Percentiles rank a stretch among this genome's conserved stretches.
Conservation (phyloP, 305 asterid species). For the Fraxinus latifolia region DNA sequence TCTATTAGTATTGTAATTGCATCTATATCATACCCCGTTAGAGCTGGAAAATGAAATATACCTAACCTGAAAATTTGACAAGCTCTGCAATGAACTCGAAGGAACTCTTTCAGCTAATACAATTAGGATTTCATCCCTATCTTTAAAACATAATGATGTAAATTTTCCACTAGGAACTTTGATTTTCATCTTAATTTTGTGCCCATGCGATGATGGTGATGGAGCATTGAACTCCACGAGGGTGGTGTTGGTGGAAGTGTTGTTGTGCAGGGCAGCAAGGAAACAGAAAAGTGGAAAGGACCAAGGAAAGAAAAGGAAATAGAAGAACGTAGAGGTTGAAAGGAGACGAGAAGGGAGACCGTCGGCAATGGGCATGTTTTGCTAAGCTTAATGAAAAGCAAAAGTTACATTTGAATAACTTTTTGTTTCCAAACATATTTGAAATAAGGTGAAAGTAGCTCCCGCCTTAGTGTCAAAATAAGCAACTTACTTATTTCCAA, state of each 20-base stretch:
- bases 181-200: not conserved
- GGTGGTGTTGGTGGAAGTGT: not conserved
- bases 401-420: not conserved
- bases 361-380: not conserved
- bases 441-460: not conserved
- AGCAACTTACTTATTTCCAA: not conserved
- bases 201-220: not conserved
- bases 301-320: not conserved
- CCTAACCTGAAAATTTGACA: not conserved
- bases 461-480: not conserved
- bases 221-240: not conserved
- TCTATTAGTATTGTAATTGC: not conserved
- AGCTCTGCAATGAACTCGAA: not conserved
- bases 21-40: not conserved
- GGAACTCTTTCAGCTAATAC: not conserved
- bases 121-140: not conserved
- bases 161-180: not conserved
- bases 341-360: not conserved
- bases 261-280: not conserved
- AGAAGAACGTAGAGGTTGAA: not conserved
- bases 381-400: not conserved
- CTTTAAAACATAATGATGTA: not conserved
- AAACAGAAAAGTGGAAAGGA: not conserved
- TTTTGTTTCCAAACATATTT: not conserved
- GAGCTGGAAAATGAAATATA: not conserved